Evolutionary conservation across 2,329 filamentous ascomycete species (phyloP).

Genomic region (Neopestalotiopsis rosae): DNA sequence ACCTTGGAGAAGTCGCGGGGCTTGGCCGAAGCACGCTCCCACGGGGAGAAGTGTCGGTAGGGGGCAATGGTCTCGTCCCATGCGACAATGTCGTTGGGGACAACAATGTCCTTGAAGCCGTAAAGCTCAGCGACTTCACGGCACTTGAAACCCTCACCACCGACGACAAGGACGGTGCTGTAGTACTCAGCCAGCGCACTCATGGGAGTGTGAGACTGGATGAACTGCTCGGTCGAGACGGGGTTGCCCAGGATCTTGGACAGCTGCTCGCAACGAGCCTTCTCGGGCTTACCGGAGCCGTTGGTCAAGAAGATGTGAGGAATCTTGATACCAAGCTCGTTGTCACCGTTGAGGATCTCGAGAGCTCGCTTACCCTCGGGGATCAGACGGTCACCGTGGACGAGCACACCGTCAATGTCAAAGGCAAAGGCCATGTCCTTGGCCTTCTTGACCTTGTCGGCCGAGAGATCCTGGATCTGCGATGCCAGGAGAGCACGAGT

Average conservation of each 20-base stretch:
- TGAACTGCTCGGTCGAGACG: constrained; percentile 75
- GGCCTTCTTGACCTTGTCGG: constrained; percentile 69
- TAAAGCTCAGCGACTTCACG: constrained; percentile 76
- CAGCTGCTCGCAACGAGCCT: constrained; percentile 68
- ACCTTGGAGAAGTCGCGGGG: constrained; percentile 74
- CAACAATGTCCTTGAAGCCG: constrained; percentile 75
- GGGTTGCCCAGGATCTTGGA: constrained; percentile 69
- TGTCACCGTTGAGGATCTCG: constrained; percentile 76
- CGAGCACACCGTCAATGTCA: constrained; percentile 78
- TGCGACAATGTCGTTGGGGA: constrained; percentile 76
- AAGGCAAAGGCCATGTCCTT: constrained; percentile 87
- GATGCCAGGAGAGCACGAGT: constrained; percentile 72
- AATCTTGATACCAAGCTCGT: constrained; percentile 80
- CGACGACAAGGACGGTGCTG: constrained; percentile 75
- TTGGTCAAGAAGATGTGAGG: constrained; percentile 78
- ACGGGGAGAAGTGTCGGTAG: constrained; percentile 70
- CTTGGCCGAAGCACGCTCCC: constrained; percentile 69
- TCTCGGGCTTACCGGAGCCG: constrained; percentile 74
- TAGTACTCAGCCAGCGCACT: constrained; percentile 78
- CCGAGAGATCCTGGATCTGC: constrained; percentile 71
- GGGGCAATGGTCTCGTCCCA: constrained; percentile 73
- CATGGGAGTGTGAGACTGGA: constrained; percentile 80
- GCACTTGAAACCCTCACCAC: constrained; percentile 77
- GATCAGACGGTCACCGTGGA: constrained; percentile 74
- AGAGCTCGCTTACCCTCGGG: constrained; percentile 70